Evolutionary conservation across 225 moss, liverwort and hornwort species (phyloP), one percentile per base, ranked within the genome.

Genomic region (Asterella californica): DNA sequence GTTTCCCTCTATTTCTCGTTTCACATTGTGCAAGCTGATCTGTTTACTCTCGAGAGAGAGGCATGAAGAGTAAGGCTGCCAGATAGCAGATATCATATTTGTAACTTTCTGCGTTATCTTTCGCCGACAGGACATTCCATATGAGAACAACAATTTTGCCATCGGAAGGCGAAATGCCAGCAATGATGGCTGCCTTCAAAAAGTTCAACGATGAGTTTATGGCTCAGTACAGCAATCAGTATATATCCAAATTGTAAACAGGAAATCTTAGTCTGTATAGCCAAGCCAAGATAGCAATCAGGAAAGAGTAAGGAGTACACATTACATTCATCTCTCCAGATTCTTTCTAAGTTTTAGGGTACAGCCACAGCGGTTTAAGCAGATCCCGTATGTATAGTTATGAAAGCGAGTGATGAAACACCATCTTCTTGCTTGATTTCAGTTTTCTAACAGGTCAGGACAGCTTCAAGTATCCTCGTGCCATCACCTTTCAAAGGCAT

Each of bases 91-190:
- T 7, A 19, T 64, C 9, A 32, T 18, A 9, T 53, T 74, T 29
- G 29, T 60, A 72, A 80, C 42, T 53, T 25, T 38, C 70, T 4
- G 34, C 5, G 9, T 21, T 53, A 14, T 63, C 21, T 14, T 34
- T 72, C 12, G 2, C 22, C 18, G 84, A 34, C 84, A 96, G 94
- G 84, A 89, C 90, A n/a, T 96, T 96, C 67, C 96, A 96, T 76
- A 49, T 96, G 60, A 88, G 94, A 68, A 96, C 96, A 33, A 96
- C 96, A 72, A 96, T 96, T 81, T 83, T 96, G 54, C 96, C 96
- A 42, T 83, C 88, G 8, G 94, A 94, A 83, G 83, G 78, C 53
- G 92, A 96, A 38, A 93, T 96, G 96, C 94, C 94, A 78, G 86
- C 19, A 46, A 83, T 94, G 68, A 96, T 96, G 94, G 86, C 77